Base-by-base conservation (phyloP, 768 basidiomycete genomes). In the Multifurca ochricompacta region DNA sequence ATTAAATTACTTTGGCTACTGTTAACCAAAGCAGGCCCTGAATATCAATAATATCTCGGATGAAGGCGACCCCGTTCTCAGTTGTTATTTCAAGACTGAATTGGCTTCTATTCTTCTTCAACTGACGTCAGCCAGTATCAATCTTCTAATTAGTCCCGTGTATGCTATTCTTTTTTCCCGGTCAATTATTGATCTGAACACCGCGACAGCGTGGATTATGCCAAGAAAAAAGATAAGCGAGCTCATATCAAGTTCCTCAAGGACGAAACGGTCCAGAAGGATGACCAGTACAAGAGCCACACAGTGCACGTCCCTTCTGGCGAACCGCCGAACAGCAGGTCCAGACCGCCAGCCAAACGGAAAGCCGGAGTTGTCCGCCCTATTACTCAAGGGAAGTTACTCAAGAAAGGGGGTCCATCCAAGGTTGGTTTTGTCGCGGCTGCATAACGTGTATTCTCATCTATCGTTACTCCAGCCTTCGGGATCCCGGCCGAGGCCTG, bases 171-270 rank as follows among this genome's bases (percentile, higher is more conserved):
- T n/a, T 9, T 21, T 37, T 39, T 47, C 6, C 35, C 40, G 31
- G n/a, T 18, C 10, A 11, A 23, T 30, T 39, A 27, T 49, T 35
- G 56, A 30, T n/a, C 36, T 37, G 19, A 54, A 16, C 6, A n/a
- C 44, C 23, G n/a, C 18, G n/a, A 0, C 51, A 97, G 90, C 7
- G 71, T 97, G 56, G 82, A 89, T 53, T 98, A 97, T 68, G 76
- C 77, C 37, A 98, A 99, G 78, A 99, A 99, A 79, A 98, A 92
- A 71, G 94, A 94, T 59, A 99, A 98, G 73, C 82, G 82, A 65
- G 82, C 86, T 4, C 76, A 80, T 49, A 91, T 99, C 70, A 87
- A 86, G 67, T 86, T 91, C 58, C 68, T 85, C 63, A 95, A 89
- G 74, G 93, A 97, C 65, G 94, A 98, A 69, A 81, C 83, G 7